These are phyloP conservation scores for Rhizopogon vesiculosus DNA, from an alignment of 768 basidiomycete species.

Conservation along the genomic window DNA sequence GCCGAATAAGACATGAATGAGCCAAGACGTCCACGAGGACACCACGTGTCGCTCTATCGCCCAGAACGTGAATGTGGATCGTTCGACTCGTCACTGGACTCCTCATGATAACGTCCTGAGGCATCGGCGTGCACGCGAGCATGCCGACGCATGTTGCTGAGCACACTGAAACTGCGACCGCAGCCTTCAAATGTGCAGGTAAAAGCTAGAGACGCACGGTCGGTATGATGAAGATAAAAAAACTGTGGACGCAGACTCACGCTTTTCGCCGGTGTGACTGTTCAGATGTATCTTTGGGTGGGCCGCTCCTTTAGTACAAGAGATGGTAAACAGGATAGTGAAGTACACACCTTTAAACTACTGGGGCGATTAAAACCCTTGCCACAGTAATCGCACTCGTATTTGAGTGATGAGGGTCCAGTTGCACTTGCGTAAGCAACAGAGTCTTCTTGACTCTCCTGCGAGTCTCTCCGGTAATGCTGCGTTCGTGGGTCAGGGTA, in stretches of 20 bases:
- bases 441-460: constrained; percentile 9
- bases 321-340: constrained; percentile 1
- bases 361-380: constrained; percentile 82
- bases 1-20: neutral
- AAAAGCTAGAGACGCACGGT: constrained; percentile 47
- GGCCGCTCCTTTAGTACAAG: constrained; percentile 5
- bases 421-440: constrained; percentile 11
- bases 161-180: constrained; percentile 78
- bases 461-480: constrained; percentile 16
- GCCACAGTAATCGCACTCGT: constrained; percentile 74
- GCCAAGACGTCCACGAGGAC: neutral
- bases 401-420: constrained; percentile 42
- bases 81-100: constrained; percentile 42
- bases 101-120: constrained; percentile 30
- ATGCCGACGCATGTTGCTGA: constrained; percentile 87
- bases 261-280: constrained; percentile 82
- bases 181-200: constrained; percentile 70
- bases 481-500: constrained; percentile 12
- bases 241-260: constrained; percentile 37
- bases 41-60: constrained; percentile 1
- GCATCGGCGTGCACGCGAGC: constrained; percentile 60
- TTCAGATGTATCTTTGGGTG: constrained; percentile 69
- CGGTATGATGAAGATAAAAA: constrained; percentile 8
- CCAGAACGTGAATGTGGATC: constrained; percentile 27
- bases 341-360: constrained; percentile 61